Evolutionary conservation across 1,139 yeast genomes (phyloP), one percentile per base, ranked within the genome.

Genomic region (Sugiyamaella novakii): DNA sequence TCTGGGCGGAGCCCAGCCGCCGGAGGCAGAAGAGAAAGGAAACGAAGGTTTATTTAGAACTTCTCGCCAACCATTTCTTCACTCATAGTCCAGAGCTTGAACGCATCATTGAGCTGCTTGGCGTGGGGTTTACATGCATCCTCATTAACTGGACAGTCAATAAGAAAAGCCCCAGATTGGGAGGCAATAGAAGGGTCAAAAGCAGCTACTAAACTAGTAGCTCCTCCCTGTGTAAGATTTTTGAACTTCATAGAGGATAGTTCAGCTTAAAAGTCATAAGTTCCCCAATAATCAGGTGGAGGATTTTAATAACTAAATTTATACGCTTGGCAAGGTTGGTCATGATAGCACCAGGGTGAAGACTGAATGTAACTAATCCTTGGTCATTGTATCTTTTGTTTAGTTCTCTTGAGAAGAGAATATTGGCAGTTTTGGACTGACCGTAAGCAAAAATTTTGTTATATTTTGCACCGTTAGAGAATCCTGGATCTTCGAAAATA

Each of bases 361-460:
- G 10, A 19, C 52, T 44, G 35, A 39, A 43, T 1, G 53, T 33
- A 8, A 31, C 42, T 1, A 53, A 40, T 12, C 54, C 54, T 8
- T 43, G 19, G 25, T 12, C n/a, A 44, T 25, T 15, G 17, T 48
- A 43, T 17, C 45, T 31, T 6, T 31, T 43, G 28, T 27, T 19
- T 11, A 48, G 38, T 22, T 48, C 51, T 15, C 34, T 30, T 8
- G 47, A 4, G n/a, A 38, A 43, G 31, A 40, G 36, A 29, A 62
- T 54, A 38, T 59, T 61, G 55, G 62, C 57, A 3, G 64, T 60
- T 56, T 63, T 63, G 30, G 63, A 55, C 43, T 62, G 65, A 22
- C 65, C 66, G 43, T 63, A 63, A 36, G 56, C 53, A 21, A 12
- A 15, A 34, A 36, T 50, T 4, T 37, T 37, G 19, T 41, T 25